Percentiles rank a stretch among this genome's conserved stretches.
phyloP scores from a whole-genome alignment of 176 grass and related monocot species.

The Echinochloa phyllopogon region DNA sequence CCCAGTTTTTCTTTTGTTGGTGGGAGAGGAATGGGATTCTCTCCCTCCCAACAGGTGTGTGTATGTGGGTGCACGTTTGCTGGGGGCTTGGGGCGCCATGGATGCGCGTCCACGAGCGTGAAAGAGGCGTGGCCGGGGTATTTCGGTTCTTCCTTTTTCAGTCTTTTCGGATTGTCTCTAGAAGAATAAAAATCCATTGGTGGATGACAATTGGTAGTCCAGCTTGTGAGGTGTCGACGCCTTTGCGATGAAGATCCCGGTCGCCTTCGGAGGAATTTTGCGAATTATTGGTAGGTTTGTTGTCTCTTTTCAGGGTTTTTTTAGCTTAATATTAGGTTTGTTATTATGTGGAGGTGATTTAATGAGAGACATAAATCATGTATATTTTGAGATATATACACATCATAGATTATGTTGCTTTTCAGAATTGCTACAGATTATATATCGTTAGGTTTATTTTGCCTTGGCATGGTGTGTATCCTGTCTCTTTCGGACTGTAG shows the following conservation, averaged over 20 bases:
- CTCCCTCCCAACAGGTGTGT: neutral
- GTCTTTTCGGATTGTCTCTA: neutral
- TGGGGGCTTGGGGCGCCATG: neutral
- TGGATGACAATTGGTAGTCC: neutral
- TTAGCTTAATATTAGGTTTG: neutral
- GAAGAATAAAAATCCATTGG: slow-evolving; percentile 6
- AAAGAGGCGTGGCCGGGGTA: neutral
- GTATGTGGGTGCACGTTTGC: neutral
- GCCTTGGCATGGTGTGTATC: no score
- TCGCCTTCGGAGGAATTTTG: neutral
- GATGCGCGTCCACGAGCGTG: neutral
- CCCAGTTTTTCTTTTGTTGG: neutral
- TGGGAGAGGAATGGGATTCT: slow-evolving; percentile 33
- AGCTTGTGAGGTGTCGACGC: neutral
- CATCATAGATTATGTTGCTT: neutral
- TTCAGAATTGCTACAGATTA: neutral
- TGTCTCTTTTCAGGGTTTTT: neutral
- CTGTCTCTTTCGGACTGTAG: neutral
- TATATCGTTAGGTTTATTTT: neutral
- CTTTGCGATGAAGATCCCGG: neutral
- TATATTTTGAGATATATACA: neutral
- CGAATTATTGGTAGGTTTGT: neutral
- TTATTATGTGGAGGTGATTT: neutral
- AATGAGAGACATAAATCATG: neutral
- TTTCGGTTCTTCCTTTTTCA: neutral